phyloP scores from a whole-genome alignment of 768 basidiomycete species.

The Macrocybe gigantea region DNA sequence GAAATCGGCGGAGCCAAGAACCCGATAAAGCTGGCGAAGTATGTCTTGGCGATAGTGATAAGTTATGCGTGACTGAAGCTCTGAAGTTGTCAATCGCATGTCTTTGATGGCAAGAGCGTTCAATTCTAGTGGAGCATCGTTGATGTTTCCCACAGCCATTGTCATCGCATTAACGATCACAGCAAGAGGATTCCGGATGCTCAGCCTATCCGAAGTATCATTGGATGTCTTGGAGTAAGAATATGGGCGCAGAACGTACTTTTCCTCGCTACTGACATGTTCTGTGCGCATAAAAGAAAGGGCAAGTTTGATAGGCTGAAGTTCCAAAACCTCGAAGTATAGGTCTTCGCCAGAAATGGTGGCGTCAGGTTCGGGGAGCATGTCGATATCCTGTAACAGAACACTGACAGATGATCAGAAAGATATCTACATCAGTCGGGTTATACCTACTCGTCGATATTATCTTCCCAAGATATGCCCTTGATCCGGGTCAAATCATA shows the following conservation, averaged over 20 bases:
- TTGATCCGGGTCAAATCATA: conserved; percentile 90
- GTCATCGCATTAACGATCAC: conserved; percentile 92
- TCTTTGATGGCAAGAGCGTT: conserved; percentile 94
- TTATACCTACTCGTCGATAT: conserved; percentile 60
- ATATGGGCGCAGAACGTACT: conserved; percentile 42
- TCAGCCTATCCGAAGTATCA: conserved; percentile 43
- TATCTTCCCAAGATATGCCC: conserved; percentile 86
- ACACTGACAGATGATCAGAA: conserved; percentile 35
- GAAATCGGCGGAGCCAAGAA: conserved; percentile 97
- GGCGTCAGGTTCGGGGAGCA: conserved; percentile 65
- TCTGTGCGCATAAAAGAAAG: conserved; percentile 98
- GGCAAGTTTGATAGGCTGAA: conserved; percentile 89
- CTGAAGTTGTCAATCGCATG: conserved; percentile 80
- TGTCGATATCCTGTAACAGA: conserved; percentile 63
- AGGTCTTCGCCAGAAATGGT: conserved; percentile 69
- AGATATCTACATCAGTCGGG: not conserved
- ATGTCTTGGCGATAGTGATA: conserved; percentile 95
- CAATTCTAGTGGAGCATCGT: conserved; percentile 90
- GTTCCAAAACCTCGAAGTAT: conserved; percentile 93
- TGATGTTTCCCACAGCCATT: conserved; percentile 96
- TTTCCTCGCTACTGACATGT: conserved; percentile 86
- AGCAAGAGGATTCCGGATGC: conserved; percentile 84
- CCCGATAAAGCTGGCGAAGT: conserved; percentile 89
- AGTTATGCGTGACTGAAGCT: conserved; percentile 76
- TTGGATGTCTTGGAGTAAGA: conserved; percentile 3